Evolutionary conservation across 352 stramenopile species (phyloP).

Genomic region (Pythium apleroticum): DNA sequence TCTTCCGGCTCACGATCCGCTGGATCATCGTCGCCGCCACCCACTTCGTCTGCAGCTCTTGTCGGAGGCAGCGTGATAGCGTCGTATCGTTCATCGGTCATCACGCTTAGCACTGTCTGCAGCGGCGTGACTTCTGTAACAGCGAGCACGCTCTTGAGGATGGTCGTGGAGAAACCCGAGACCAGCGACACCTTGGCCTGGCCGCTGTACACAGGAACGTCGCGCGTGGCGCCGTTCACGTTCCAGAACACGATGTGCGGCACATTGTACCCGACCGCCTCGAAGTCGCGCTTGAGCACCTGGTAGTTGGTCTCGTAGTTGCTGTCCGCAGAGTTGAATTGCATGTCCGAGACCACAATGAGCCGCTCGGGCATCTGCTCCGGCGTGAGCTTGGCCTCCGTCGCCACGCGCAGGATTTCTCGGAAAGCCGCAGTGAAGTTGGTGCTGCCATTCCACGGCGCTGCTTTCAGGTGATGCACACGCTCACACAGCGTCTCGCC

Average conservation of each 20-base stretch:
- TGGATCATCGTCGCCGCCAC: neutral
- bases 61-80: slow-evolving; percentile 37
- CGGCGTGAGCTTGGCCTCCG: slow-evolving; percentile 28
- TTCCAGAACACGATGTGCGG: slow-evolving; percentile 83
- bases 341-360: slow-evolving; percentile 86
- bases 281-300: slow-evolving; percentile 41
- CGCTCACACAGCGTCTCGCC: slow-evolving; percentile 35
- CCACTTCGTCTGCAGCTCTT: neutral
- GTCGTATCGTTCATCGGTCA: slow-evolving; percentile 45
- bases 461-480: slow-evolving; percentile 23
- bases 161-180: slow-evolving; percentile 49
- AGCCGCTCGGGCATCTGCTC: slow-evolving; percentile 60
- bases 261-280: slow-evolving; percentile 33
- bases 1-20: slow-evolving; percentile 6
- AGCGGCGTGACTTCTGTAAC: slow-evolving; percentile 32
- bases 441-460: slow-evolving; percentile 51
- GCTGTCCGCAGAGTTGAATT: slow-evolving; percentile 55
- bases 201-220: slow-evolving; percentile 33
- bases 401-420: slow-evolving; percentile 46
- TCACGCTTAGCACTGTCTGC: slow-evolving; percentile 34
- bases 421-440: slow-evolving; percentile 69
- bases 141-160: slow-evolving; percentile 40
- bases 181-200: slow-evolving; percentile 47
- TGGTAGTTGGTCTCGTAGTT: slow-evolving; percentile 48
- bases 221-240: slow-evolving; percentile 40